These are phyloP conservation scores for Acer saccharum DNA, from an alignment of 345 rosid genomes.

Conservation along the genomic window DNA sequence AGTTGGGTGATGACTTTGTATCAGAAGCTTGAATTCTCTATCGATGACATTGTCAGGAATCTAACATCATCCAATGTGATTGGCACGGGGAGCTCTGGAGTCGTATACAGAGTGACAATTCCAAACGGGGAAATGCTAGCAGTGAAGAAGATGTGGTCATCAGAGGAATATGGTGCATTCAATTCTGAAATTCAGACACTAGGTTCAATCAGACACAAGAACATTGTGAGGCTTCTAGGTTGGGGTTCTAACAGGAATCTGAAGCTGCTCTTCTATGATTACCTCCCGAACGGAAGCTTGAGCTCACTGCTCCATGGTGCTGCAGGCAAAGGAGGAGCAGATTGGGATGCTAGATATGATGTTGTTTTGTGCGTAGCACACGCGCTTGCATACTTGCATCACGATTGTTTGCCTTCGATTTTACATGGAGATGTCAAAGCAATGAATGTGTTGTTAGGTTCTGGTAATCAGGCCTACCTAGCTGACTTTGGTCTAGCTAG, in stretches of 20 bases:
- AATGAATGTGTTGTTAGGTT: constrained; percentile 83
- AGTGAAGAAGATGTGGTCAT: constrained; percentile 94
- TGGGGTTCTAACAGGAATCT: constrained; percentile 77
- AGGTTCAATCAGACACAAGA: constrained; percentile 83
- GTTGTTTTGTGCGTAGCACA: constrained; percentile 80
- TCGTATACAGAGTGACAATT: constrained; percentile 72
- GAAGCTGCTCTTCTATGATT: constrained; percentile 84
- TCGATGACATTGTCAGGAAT: constrained; percentile 62
- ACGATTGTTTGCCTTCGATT: constrained; percentile 86
- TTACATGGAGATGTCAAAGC: constrained; percentile 92
- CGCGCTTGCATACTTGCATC: constrained; percentile 91
- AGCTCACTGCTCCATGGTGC: constrained; percentile 85
- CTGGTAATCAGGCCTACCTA: constrained; percentile 66
- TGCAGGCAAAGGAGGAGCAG: constrained; percentile 66
- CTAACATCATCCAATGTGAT: constrained; percentile 82
- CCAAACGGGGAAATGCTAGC: constrained; percentile 79
- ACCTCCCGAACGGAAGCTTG: constrained; percentile 93
- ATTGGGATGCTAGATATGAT: constrained; percentile 85
- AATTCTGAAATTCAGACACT: constrained; percentile 79
- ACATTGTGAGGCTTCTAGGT: constrained; percentile 80
- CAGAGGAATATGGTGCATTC: constrained; percentile 81
- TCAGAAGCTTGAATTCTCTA: constrained; percentile 82
- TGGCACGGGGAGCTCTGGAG: constrained; percentile 97
- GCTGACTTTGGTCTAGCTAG: constrained; percentile 94
- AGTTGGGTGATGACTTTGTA: constrained; percentile 79